Conservation (phyloP, 2,329 filamentous ascomycete species). For the Aspergillus candidus region DNA sequence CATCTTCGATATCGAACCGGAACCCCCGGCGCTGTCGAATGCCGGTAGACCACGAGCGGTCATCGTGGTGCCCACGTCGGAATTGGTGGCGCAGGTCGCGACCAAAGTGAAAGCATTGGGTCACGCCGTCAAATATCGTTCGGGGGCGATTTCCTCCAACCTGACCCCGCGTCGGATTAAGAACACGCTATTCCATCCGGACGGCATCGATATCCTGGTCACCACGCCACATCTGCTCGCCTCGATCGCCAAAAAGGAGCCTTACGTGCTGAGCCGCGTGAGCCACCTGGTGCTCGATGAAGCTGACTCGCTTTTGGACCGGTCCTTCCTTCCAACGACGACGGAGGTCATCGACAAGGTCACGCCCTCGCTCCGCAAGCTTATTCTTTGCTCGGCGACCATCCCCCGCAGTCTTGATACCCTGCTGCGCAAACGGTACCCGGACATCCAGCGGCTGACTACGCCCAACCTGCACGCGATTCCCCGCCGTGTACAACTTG, state of each 20-base stretch:
- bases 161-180: conserved; percentile 74
- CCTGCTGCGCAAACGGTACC: conserved; percentile 74
- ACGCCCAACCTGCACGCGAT: conserved; percentile 96
- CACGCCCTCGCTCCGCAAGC: conserved; percentile 72
- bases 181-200: conserved; percentile 71
- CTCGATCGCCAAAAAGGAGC: conserved; percentile 81
- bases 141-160: conserved; percentile 72
- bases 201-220: conserved; percentile 78
- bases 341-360: conserved; percentile 75
- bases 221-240: conserved; percentile 83
- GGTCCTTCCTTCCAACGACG: conserved; percentile 81
- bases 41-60: conserved; percentile 71
- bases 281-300: conserved; percentile 87
- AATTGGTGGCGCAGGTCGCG: conserved; percentile 84
- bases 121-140: conserved; percentile 80
- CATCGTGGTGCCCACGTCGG: conserved; percentile 84
- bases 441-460: conserved; percentile 75
- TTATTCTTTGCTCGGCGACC: conserved; percentile 91
- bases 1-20: conserved; percentile 56
- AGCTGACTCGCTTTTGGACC: conserved; percentile 91
- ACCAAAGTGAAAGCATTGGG: conserved; percentile 73
- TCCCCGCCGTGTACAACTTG: conserved; percentile 86
- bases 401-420: conserved; percentile 86
- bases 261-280: conserved; percentile 87
- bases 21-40: conserved; percentile 60